phyloP scores from a whole-genome alignment of 768 basidiomycete genomes.

The Lentinus tigrinus region DNA sequence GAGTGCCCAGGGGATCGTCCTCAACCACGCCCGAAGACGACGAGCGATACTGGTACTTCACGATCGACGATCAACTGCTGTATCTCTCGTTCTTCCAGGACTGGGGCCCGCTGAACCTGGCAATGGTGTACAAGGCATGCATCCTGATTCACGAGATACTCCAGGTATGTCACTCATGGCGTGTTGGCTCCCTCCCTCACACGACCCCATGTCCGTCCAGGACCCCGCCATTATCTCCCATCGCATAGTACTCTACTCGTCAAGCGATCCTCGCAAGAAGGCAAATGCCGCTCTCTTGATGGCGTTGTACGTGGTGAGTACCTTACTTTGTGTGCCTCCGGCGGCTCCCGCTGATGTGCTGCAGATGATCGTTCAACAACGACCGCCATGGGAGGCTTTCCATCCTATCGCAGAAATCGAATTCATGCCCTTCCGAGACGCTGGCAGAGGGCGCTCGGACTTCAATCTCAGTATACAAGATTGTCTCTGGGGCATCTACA shows the following conservation, averaged over 20 bases:
- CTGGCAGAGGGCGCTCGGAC: slow-evolving; percentile 88
- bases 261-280: slow-evolving; percentile 81
- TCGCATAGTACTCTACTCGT: slow-evolving; percentile 84
- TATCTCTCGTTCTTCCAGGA: slow-evolving; percentile 95
- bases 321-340: not conserved
- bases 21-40: slow-evolving; percentile 66
- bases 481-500: slow-evolving; percentile 85
- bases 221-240: slow-evolving; percentile 73
- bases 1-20: slow-evolving; percentile 56
- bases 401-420: slow-evolving; percentile 90
- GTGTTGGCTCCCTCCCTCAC: not conserved
- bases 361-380: slow-evolving; percentile 90
- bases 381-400: slow-evolving; percentile 92
- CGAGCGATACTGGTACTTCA: slow-evolving; percentile 85
- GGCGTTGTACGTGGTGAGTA: slow-evolving; percentile 85
- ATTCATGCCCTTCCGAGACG: slow-evolving; percentile 95
- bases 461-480: slow-evolving; percentile 94
- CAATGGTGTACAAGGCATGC: slow-evolving; percentile 93
- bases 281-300: slow-evolving; percentile 95
- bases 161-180: slow-evolving; percentile 48
- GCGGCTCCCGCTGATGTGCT: not conserved
- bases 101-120: slow-evolving; percentile 89
- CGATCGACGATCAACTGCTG: slow-evolving; percentile 87
- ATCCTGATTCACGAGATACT: slow-evolving; percentile 88
- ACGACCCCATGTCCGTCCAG: slow-evolving; percentile 36